Percentiles rank a stretch among this genome's conserved stretches.
Evolutionary conservation across 768 basidiomycete genomes (phyloP).

Genomic region (Lyophyllum atratum): DNA sequence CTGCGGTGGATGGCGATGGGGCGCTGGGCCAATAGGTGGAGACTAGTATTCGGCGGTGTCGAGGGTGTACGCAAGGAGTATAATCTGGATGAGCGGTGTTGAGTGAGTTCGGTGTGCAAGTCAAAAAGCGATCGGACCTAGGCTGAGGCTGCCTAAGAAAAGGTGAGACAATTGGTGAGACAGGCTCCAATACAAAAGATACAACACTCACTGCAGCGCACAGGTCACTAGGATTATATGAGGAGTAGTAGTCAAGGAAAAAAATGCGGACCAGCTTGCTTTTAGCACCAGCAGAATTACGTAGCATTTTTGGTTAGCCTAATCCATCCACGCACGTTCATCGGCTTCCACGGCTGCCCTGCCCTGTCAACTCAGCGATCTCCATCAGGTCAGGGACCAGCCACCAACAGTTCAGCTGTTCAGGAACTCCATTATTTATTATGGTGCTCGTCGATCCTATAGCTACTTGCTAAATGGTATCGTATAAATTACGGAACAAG

Average conservation of each 20-base stretch:
- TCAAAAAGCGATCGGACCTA: conserved; percentile 29
- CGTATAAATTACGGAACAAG: neutral
- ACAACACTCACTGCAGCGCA: neutral
- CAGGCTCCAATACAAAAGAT: neutral
- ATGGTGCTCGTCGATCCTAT: neutral
- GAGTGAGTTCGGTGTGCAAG: neutral
- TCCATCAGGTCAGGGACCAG: neutral
- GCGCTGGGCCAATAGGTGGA: neutral
- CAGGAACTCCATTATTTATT: conserved; percentile 4
- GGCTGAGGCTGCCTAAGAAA: conserved; percentile 13
- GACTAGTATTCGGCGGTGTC: neutral
- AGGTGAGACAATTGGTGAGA: conserved; percentile 12
- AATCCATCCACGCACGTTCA: conserved; percentile 50
- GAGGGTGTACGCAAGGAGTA: neutral
- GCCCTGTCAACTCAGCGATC: conserved; percentile 11
- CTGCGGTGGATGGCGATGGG: neutral
- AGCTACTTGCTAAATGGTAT: too few species aligned
- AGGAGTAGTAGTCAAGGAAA: conserved; percentile 22
- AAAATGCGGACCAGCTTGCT: conserved; percentile 21
- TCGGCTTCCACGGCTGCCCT: conserved; percentile 35
- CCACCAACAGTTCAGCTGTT: neutral
- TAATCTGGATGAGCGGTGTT: neutral
- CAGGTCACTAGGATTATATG: neutral
- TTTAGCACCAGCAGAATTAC: conserved; percentile 29
- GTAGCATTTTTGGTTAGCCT: conserved; percentile 23